Percentiles rank a stretch among this genome's conserved stretches.
Conservation (phyloP, 352 stramenopile genomes). For the Phytophthora pisi region DNA sequence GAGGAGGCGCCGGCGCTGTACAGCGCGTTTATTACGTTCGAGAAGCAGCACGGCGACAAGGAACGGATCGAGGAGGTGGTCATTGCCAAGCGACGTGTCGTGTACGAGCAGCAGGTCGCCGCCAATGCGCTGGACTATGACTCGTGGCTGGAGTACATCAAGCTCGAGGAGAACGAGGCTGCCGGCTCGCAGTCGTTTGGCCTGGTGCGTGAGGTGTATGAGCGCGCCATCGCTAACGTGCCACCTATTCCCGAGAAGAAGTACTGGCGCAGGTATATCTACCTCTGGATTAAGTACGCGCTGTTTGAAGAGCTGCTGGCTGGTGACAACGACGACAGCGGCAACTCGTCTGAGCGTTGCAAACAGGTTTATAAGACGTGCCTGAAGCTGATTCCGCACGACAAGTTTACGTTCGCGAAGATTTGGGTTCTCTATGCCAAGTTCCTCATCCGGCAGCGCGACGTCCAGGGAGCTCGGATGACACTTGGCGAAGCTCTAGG, state of each 20-base stretch:
- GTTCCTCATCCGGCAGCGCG: slow-evolving; percentile 95
- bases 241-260: slow-evolving; percentile 96
- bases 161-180: slow-evolving; percentile 95
- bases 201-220: slow-evolving; percentile 94
- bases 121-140: slow-evolving; percentile 97
- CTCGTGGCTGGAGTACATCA: slow-evolving; percentile 99
- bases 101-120: slow-evolving; percentile 95
- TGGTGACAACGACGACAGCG: slow-evolving; percentile 55
- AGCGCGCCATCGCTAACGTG: slow-evolving; percentile 94
- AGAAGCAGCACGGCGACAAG: slow-evolving; percentile 98
- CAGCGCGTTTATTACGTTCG: slow-evolving; percentile 96
- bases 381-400: slow-evolving; percentile 94
- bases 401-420: slow-evolving; percentile 98
- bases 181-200: slow-evolving; percentile 55
- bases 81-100: slow-evolving; percentile 92
- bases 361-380: slow-evolving; percentile 96
- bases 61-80: slow-evolving; percentile 97
- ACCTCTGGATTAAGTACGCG: slow-evolving; percentile 99
- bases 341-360: slow-evolving; percentile 63
- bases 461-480: slow-evolving; percentile 91
- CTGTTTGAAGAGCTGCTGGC: slow-evolving; percentile 97
- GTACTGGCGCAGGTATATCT: slow-evolving; percentile 99
- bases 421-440: slow-evolving; percentile 98
- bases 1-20: slow-evolving; percentile 94
- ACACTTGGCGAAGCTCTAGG: slow-evolving; percentile 95